Percentiles rank a stretch among this genome's conserved stretches.
Conservation (phyloP, 768 basidiomycete species). For the Gloeostereum incarnatum region DNA sequence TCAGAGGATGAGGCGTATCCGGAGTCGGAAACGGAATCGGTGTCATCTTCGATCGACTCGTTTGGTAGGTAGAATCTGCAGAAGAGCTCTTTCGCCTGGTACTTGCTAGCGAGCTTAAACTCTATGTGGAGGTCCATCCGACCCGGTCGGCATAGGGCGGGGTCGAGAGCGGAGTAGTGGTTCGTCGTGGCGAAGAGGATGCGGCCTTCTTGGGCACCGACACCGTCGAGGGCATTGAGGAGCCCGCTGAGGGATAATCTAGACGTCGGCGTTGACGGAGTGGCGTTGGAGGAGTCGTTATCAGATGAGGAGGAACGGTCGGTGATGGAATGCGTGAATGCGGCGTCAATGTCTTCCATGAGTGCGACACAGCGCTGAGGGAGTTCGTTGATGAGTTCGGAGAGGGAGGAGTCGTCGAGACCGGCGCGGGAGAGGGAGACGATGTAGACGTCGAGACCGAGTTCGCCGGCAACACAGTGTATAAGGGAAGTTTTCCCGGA, state of each 20-base stretch:
- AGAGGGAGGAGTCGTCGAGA: conserved; percentile 53
- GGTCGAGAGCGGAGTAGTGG: conserved; percentile 58
- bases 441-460: conserved; percentile 66
- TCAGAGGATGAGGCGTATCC: conserved; percentile 11
- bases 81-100: conserved; percentile 60
- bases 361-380: conserved; percentile 69
- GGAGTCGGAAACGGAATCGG: conserved; percentile 12
- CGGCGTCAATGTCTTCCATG: conserved; percentile 83
- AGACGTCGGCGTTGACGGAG: too few relatives aligned
- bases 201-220: conserved; percentile 76
- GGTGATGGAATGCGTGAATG: conserved; percentile 41
- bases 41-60: conserved; percentile 14
- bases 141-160: conserved; percentile 69
- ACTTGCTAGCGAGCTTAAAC: conserved; percentile 64
- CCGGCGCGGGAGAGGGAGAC: conserved; percentile 55
- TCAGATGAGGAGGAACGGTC: conserved; percentile 4
- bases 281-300: conserved; percentile 4
- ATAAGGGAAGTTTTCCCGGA: conserved; percentile 77
- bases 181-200: conserved; percentile 77
- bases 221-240: conserved; percentile 72
- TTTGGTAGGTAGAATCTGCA: conserved; percentile 55
- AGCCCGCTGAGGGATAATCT: conserved; percentile 65
- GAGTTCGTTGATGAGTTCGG: conserved; percentile 47
- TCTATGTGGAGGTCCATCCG: conserved; percentile 76
- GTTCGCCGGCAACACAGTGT: conserved; percentile 69